Conservation (phyloP, 306 rosid genomes). For the Hippophae gyantsensis region DNA sequence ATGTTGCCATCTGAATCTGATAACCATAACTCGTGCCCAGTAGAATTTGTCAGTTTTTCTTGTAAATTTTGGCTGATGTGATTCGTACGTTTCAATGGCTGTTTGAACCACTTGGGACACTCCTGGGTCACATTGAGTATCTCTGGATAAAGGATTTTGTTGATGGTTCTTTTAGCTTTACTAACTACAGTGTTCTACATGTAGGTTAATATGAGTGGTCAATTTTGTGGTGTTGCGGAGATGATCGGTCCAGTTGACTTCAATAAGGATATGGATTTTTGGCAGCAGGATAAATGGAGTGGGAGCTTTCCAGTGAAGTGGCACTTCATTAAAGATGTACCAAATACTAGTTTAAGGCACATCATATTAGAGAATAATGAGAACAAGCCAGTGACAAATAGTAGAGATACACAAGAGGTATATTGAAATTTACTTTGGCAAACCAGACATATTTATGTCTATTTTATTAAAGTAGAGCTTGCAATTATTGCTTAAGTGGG, state of each 20-base stretch:
- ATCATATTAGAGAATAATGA: conserved; percentile 83
- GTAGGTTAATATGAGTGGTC: conserved; percentile 94
- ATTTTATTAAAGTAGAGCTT: neutral
- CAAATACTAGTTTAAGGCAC: conserved; percentile 74
- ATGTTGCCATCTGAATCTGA: no score
- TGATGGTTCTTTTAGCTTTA: neutral
- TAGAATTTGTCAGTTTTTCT: no score
- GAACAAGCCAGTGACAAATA: conserved; percentile 90
- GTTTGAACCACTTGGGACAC: no score
- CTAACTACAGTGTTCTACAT: conserved; percentile 9
- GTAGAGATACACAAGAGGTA: conserved; percentile 98
- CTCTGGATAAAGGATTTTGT: neutral
- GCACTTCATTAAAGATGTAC: conserved; percentile 82
- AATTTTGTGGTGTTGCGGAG: conserved; percentile 88
- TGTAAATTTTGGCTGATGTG: no score
- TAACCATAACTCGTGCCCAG: no score
- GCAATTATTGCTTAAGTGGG: neutral
- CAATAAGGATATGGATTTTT: conserved; percentile 79
- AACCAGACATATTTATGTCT: neutral
- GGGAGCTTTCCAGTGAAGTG: conserved; percentile 93
- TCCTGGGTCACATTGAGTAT: no score
- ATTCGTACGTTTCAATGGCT: no score
- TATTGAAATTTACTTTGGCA: conserved; percentile 6
- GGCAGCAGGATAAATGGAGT: conserved; percentile 99
- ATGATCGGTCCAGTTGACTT: conserved; percentile 79